Conservation (phyloP, 78 protist species). For the Dictyostelium purpureum region DNA sequence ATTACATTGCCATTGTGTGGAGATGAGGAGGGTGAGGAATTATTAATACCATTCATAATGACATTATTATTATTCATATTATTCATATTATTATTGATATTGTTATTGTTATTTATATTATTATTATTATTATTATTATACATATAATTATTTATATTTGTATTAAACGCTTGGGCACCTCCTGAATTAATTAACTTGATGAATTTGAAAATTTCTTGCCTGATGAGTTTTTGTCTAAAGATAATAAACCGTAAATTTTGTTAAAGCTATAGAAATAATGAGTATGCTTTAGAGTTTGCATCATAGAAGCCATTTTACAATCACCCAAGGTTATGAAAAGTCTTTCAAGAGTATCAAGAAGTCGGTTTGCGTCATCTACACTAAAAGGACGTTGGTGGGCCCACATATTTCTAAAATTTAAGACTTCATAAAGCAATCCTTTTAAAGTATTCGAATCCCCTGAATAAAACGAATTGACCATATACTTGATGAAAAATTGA, state of each 20-base stretch:
- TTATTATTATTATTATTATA: background rate
- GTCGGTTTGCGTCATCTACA: slow-evolving; percentile 12
- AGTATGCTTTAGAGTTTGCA: slow-evolving; percentile 35
- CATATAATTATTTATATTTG: background rate
- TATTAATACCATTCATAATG: background rate
- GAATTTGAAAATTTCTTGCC: slow-evolving; percentile 21
- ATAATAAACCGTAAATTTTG: slow-evolving; percentile 12
- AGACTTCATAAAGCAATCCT: background rate
- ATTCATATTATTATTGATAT: background rate
- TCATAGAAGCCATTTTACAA: background rate
- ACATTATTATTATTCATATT: background rate
- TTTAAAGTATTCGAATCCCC: background rate
- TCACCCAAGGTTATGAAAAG: background rate
- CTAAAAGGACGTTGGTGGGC: slow-evolving; percentile 48
- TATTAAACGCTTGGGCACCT: background rate
- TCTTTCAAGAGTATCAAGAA: slow-evolving; percentile 39
- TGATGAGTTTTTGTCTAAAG: background rate
- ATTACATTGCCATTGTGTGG: too few relatives aligned
- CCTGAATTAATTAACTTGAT: slow-evolving; percentile 5
- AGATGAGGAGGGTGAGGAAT: too few relatives aligned
- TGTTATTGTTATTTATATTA: background rate
- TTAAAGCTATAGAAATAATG: slow-evolving; percentile 46
- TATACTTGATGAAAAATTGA: background rate
- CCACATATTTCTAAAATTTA: slow-evolving; percentile 22
- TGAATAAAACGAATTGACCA: background rate